These are phyloP conservation scores for Termitomyces sp. DNA, from an alignment of 768 basidiomycete species.

Conservation along the genomic window DNA sequence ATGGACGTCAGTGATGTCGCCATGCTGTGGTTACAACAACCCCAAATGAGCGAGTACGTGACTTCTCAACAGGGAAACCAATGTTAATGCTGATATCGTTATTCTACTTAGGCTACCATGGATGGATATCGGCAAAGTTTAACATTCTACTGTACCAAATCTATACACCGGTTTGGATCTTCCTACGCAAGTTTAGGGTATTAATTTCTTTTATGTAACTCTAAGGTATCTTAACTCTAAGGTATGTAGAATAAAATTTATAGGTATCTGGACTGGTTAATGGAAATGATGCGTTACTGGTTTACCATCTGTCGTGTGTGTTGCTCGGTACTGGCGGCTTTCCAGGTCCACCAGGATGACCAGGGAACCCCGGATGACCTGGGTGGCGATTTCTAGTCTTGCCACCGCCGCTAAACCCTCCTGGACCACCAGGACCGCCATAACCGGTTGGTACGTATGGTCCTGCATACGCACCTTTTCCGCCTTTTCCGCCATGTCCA, in stretches of 20 bases:
- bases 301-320: background rate
- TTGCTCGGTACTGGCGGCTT: background rate
- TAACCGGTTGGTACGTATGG: background rate
- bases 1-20: conserved; percentile 12
- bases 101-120: background rate
- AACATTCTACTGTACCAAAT: background rate
- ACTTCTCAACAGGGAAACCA: no score
- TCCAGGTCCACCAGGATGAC: conserved; percentile 6
- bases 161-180: background rate
- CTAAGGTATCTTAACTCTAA: background rate
- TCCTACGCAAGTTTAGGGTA: background rate
- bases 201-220: background rate
- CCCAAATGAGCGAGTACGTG: conserved; percentile 11
- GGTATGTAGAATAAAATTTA: background rate
- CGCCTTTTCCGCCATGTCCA: conserved; percentile 7
- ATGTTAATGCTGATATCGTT: background rate
- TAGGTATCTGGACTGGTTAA: background rate
- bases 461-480: conserved; percentile 2
- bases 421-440: conserved; percentile 10
- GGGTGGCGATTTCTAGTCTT: conserved; percentile 1
- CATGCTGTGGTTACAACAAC: conserved; percentile 12
- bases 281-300: background rate
- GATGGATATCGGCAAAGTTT: conserved; percentile 7
- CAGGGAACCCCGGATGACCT: conserved; percentile 10
- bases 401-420: conserved; percentile 2